Conservation (phyloP, 2,329 filamentous ascomycete species). For the Penicillium corylophilum region DNA sequence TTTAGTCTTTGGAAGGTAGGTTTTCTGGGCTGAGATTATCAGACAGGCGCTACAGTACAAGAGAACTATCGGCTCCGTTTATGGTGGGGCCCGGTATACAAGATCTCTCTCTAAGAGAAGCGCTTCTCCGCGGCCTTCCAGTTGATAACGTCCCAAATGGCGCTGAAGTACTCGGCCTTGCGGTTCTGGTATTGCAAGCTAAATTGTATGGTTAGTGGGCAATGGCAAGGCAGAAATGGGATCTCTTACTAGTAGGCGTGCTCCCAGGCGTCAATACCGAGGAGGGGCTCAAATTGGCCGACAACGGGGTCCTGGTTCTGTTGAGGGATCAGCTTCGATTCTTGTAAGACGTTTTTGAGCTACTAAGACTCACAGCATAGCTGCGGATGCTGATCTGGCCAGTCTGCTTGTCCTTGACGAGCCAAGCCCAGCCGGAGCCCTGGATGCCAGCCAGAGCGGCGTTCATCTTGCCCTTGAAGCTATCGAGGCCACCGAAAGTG, state of each 20-base stretch:
- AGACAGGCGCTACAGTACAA: conserved; percentile 22
- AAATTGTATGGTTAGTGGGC: conserved; percentile 21
- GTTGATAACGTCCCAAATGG: conserved; percentile 94
- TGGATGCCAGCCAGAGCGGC: conserved; percentile 64
- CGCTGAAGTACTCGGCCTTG: conserved; percentile 92
- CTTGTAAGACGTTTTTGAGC: not conserved
- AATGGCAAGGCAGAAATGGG: not conserved
- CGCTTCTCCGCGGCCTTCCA: conserved; percentile 86
- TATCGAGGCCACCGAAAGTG: conserved; percentile 58
- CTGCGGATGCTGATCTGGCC: conserved; percentile 59
- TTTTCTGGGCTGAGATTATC: conserved; percentile 8
- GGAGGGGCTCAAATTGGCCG: conserved; percentile 75
- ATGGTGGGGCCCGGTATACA: conserved; percentile 11
- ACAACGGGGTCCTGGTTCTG: conserved; percentile 85
- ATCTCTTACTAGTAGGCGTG: conserved; percentile 77
- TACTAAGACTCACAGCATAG: conserved; percentile 54
- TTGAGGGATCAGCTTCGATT: conserved; percentile 8
- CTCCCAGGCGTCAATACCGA: conserved; percentile 95
- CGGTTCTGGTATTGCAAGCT: conserved; percentile 92
- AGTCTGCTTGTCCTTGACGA: conserved; percentile 62
- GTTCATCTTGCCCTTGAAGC: conserved; percentile 64
- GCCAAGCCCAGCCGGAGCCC: conserved; percentile 64
- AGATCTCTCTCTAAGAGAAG: conserved; percentile 52
- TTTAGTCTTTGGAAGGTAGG: not conserved
- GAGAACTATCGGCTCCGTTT: not conserved